Base-by-base conservation (phyloP, 2,329 filamentous ascomycete species). In the Lecanoromycetidae sp. region DNA sequence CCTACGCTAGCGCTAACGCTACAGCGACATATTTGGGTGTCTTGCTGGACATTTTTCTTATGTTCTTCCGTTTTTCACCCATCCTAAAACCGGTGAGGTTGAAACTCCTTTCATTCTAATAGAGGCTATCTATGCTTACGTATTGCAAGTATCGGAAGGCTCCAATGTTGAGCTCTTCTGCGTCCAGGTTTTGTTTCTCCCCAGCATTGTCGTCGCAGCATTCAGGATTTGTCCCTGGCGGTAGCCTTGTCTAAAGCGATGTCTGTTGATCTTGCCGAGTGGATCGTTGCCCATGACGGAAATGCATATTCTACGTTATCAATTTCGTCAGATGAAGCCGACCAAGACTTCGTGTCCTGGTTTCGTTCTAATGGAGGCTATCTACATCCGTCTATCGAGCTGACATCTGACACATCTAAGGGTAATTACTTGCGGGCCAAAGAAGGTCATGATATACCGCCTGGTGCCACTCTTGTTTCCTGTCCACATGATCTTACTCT, bases 401-500 rank as follows among this genome's bases (percentile, higher is more conserved):
- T 54, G 44, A 19, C 17, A n/a, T 47, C 44, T 9, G 36, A 30
- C 7, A 22, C 3, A 8, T 20, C 30, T 20, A 25, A 37, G 38
- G 50, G 50, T 3, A 30, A 37, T 35, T 32, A 15, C 19, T 23
- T 54, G 22, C 44, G 38, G 10, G 49, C 52, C n/a, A 36, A 39
- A 17, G 6, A 9, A 17, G 38, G 39, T 12, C 26, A 17, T 5
- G 29, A 9, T 19, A 17, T 51, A 9, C n/a, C 34, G 9, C 33
- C 41, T 9, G 44, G 35, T 2, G 30, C 15, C n/a, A 27, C 35
- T 5, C 33, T 55, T 27, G 36, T 55, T 41, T 50, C 47, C 6
- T 54, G 52, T 36, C 53, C 53, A 17, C 44, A 50, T 23, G n/a
- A 22, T 3, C 40, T 52, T 33, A 51, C 44, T 17, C 22, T 55